phyloP scores from a whole-genome alignment of 192 early-diverging fungal genomes.

The Backusella parvicylindrica region DNA sequence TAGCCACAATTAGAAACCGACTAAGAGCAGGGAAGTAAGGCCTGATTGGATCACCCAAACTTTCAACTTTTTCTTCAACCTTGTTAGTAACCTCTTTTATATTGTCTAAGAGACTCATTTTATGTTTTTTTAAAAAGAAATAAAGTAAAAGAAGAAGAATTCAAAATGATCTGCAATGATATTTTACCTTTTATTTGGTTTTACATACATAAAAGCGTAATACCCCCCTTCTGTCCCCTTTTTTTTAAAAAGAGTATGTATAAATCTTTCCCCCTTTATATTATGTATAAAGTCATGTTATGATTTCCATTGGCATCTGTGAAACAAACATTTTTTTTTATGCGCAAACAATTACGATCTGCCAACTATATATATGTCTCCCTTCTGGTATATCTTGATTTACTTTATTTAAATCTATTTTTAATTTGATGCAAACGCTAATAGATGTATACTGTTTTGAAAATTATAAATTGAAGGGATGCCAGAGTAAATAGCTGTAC shows the following conservation, averaged over 20 bases:
- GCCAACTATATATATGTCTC: neutral
- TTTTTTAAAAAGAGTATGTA: neutral
- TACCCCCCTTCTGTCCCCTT: neutral
- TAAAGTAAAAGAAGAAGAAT: neutral
- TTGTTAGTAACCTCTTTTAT: neutral
- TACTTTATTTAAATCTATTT: neutral
- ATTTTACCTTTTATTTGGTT: neutral
- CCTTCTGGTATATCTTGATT: neutral
- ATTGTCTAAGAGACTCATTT: neutral
- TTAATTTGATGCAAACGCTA: neutral
- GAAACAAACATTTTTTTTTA: neutral
- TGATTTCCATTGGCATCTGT: neutral
- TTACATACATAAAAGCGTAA: neutral
- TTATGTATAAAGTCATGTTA: neutral
- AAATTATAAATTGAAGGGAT: neutral
- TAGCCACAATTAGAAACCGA: conserved; percentile 91
- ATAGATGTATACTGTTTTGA: neutral
- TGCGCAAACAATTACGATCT: neutral
- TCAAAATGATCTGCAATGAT: neutral
- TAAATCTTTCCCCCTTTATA: neutral
- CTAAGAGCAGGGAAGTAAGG: conserved; percentile 87
- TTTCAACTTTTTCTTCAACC: conserved; percentile 45
- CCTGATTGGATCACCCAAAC: conserved; percentile 73
- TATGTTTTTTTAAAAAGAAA: neutral
- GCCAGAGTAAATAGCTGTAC: neutral